Base-by-base conservation (phyloP, 306 rosid species). In the Betula pendula region DNA sequence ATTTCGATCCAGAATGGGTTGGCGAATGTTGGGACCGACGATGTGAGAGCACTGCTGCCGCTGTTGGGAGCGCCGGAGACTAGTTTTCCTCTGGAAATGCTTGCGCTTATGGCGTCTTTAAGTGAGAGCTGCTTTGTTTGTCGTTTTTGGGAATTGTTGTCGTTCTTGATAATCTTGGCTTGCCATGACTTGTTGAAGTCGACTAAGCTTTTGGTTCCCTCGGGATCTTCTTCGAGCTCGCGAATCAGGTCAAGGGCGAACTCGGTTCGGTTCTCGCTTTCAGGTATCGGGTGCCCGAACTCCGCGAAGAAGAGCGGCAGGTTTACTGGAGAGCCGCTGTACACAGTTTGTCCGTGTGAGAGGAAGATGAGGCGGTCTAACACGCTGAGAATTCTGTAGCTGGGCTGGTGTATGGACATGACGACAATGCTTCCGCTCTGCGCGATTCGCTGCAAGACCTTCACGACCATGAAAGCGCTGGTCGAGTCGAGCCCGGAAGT, bases 401-500 rank as follows among this genome's bases (percentile, higher is more conserved):
- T 94, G 0, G 98, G 98, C 53, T 94, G 98, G 50, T 94, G 98
- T 12, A 94, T 79, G 3, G 98, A 92, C 90, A 87, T 85, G 72
- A 94, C 71, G 1, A 94, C 93, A 27, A 94, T 88, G 82, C 98
- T 94, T 2, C 98, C 98, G 60, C 91, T 90, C 71, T 86, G 94
- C 0, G 98, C 96, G 22, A 94, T 94, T 56, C 95, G 73, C 79
- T 94, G 89, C 25, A 94, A 56, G 0, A 94, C 98, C 72, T 94
- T 92, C 16, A 94, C 98, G 5, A 94, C 97, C 98, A 94, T 92
- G 88, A 76, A 94, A 3, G 98, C 97, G 22, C 95, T 89, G 7
- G 98, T 94, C 15, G 98, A 94, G 71, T 94, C 98, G 0, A 94
- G 87, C 0, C 98, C 98, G 0, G 98, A 92, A 53, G 98, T 94